phyloP scores from a whole-genome alignment of 441 rosid genomes.

The Erodium moschatum region DNA sequence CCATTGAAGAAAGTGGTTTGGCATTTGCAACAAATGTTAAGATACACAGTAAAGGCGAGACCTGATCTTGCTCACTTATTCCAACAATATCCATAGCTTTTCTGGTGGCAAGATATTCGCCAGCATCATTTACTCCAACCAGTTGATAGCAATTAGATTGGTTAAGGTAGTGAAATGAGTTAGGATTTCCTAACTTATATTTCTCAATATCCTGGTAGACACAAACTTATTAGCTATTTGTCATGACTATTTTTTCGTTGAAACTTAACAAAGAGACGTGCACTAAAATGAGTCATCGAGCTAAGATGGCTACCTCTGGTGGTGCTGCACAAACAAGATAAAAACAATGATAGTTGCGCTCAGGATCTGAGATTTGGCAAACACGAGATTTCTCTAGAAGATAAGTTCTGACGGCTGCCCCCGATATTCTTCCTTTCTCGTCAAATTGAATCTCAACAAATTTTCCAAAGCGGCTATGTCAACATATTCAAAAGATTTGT shows the following conservation, averaged over 20 bases:
- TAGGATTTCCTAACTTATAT: conserved; percentile 70
- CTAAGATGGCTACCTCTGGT: conserved; percentile 54
- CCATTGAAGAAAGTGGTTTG: conserved; percentile 9
- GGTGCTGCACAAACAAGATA: conserved; percentile 98
- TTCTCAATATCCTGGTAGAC: conserved; percentile 62
- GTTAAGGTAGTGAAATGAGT: conserved; percentile 84
- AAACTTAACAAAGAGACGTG: conserved; percentile 9
- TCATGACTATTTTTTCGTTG: not conserved
- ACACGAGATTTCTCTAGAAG: conserved; percentile 94
- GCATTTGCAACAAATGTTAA: conserved; percentile 10
- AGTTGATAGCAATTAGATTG: conserved; percentile 80
- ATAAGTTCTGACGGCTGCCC: conserved; percentile 86
- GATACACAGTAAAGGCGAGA: conserved; percentile 23
- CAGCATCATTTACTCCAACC: conserved; percentile 77
- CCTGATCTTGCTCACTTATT: conserved; percentile 82
- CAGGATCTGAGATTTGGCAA: conserved; percentile 89
- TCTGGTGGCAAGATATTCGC: conserved; percentile 85
- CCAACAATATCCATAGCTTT: conserved; percentile 95
- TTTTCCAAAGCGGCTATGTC: conserved; percentile 89
- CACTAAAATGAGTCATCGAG: conserved; percentile 5
- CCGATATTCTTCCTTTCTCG: conserved; percentile 92
- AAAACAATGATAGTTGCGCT: conserved; percentile 93
- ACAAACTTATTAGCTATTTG: conserved; percentile 7
- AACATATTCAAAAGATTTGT: conserved; percentile 23
- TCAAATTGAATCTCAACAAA: conserved; percentile 97